A percentile compares a stretch with the other conserved stretches of the same genome.
These are phyloP conservation scores for Pulveroboletus ravenelii DNA, from an alignment of 768 basidiomycete genomes.

Conservation along the genomic window DNA sequence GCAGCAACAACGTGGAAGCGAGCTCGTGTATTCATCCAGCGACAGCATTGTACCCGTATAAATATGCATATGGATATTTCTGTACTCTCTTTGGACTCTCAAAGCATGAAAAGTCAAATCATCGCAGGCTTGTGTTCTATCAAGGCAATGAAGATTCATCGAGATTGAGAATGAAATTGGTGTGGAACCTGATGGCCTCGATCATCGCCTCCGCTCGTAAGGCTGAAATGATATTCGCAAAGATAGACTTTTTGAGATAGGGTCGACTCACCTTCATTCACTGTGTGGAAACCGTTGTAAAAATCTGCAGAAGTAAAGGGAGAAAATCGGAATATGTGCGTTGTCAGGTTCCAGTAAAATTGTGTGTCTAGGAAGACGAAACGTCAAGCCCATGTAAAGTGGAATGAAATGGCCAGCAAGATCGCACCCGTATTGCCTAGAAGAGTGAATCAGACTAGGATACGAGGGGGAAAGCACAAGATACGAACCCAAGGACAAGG, in stretches of 20 bases:
- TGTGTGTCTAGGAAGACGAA: conserved; percentile 9
- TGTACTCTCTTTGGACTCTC: neutral
- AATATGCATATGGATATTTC: neutral
- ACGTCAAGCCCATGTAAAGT: neutral
- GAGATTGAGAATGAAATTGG: conserved; percentile 58
- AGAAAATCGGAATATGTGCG: conserved; percentile 58
- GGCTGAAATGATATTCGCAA: conserved; percentile 29
- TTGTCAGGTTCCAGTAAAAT: conserved; percentile 20
- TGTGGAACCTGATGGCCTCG: conserved; percentile 64
- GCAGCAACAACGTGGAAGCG: neutral
- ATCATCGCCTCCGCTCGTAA: conserved; percentile 47
- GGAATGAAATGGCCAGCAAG: neutral
- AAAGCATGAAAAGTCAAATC: neutral
- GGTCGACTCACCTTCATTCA: conserved; percentile 15
- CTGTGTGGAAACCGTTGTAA: conserved; percentile 16
- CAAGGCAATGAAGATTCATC: conserved; percentile 43
- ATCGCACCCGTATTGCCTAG: conserved; percentile 18
- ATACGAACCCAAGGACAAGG: conserved; percentile 10
- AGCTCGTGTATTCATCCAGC: neutral
- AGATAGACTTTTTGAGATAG: neutral
- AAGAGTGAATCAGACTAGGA: neutral
- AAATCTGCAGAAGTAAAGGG: conserved; percentile 13
- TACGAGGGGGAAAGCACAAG: neutral
- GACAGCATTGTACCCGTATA: neutral
- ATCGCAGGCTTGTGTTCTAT: neutral